Percentiles rank a stretch among this genome's conserved stretches.
Evolutionary conservation across 2,329 filamentous ascomycete genomes (phyloP).

Genomic region (Epichloe coenophiala): DNA sequence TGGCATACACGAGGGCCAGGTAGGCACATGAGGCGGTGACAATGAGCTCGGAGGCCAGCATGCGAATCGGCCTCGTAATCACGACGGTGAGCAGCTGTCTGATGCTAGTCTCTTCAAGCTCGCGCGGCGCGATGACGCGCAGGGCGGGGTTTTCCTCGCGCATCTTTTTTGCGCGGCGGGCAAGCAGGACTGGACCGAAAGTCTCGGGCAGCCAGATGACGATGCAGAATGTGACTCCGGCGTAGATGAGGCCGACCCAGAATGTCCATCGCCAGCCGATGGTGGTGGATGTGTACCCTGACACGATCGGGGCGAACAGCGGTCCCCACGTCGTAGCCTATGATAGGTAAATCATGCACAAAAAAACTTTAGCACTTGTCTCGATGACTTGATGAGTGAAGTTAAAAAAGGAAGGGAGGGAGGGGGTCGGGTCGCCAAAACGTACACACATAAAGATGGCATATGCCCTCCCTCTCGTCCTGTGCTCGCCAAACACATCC

Average conservation of each 20-base stretch:
- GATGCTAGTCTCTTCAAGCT: constrained; percentile 46
- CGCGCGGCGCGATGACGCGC: constrained; percentile 44
- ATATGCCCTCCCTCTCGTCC: constrained; percentile 44
- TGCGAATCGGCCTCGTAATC: constrained; percentile 56
- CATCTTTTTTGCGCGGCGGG: constrained; percentile 40
- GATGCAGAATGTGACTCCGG: constrained; percentile 44
- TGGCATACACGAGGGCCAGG: constrained; percentile 54
- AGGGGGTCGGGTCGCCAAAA: neutral
- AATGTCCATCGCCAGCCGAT: constrained; percentile 59
- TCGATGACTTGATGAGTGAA: no score
- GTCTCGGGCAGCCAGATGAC: constrained; percentile 52
- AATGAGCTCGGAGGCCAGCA: constrained; percentile 60
- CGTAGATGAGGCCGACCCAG: constrained; percentile 57
- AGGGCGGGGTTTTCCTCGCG: constrained; percentile 38
- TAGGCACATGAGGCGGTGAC: constrained; percentile 60
- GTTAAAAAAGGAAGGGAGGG: no score
- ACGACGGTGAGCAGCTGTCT: constrained; percentile 51
- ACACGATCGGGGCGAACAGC: constrained; percentile 49
- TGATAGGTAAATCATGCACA: no score
- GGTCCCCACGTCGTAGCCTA: constrained; percentile 52
- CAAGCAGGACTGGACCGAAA: constrained; percentile 45
- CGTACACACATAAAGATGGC: constrained; percentile 48
- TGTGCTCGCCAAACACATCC: constrained; percentile 42
- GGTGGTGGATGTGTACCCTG: constrained; percentile 43
- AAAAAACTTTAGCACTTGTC: no score